Evolutionary conservation across 228 moss, liverwort and hornwort species (phyloP).

Genomic region (Sphagnum fallax): DNA sequence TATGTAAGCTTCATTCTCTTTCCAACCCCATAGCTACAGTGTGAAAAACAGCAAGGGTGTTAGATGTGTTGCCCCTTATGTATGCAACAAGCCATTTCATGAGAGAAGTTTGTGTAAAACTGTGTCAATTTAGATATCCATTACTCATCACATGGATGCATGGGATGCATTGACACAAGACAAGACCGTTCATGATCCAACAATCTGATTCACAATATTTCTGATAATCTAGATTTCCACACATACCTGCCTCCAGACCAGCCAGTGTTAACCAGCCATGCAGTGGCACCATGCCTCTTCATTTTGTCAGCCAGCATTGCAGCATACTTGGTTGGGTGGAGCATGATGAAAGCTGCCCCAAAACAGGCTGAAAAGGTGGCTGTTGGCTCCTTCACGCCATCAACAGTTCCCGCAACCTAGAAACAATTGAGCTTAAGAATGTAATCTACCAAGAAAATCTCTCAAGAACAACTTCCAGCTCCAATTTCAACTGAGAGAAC

Average conservation of each 20-base stretch:
- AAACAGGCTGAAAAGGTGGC: slow-evolving; percentile 98
- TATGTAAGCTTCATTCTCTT: slow-evolving; percentile 86
- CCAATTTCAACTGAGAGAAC: no score
- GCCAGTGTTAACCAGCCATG: slow-evolving; percentile 96
- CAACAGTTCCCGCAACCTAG: slow-evolving; percentile 88
- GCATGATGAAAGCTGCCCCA: slow-evolving; percentile 98
- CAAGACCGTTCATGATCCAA: no score
- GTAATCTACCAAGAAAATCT: no score
- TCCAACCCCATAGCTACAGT: slow-evolving; percentile 78
- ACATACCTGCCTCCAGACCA: slow-evolving; percentile 91
- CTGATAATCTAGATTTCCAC: no score
- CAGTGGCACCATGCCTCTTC: slow-evolving; percentile 69
- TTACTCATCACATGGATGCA: no score
- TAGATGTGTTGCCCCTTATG: no score
- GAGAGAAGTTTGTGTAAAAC: no score
- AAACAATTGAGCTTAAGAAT: background rate
- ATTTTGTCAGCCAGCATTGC: slow-evolving; percentile 98
- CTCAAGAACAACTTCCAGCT: no score
- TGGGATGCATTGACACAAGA: no score
- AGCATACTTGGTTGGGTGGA: slow-evolving; percentile 94
- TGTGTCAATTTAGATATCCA: no score
- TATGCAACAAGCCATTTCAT: no score
- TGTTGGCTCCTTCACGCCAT: slow-evolving; percentile 89
- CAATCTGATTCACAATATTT: no score
- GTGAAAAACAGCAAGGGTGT: background rate